Evolutionary conservation across 2,329 filamentous ascomycete species (phyloP).

Genomic region (Aspergillus sp.): DNA sequence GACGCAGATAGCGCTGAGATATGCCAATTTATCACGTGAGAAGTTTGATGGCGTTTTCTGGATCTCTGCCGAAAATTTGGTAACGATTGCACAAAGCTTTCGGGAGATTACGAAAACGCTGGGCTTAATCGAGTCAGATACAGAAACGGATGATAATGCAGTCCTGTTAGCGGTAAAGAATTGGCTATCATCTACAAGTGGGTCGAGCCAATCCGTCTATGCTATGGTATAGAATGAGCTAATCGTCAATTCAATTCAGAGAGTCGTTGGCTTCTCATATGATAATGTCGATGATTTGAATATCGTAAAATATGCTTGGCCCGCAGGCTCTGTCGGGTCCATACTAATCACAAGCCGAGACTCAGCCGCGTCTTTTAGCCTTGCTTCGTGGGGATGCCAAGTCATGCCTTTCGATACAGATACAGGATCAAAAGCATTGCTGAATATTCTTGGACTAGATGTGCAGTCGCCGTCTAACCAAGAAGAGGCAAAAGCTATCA

Average conservation of each 20-base stretch:
- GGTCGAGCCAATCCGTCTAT: too few relatives aligned
- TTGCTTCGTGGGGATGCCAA: not conserved
- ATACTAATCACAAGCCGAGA: conserved; percentile 3
- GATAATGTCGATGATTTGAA: conserved; percentile 2
- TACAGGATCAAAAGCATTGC: not conserved
- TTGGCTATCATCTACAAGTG: conserved; percentile 2
- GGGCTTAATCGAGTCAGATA: not conserved
- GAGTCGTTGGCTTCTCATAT: conserved; percentile 1
- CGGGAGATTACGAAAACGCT: not conserved
- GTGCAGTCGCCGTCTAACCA: not conserved
- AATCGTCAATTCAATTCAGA: too few relatives aligned
- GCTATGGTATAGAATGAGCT: too few relatives aligned
- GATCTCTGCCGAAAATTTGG: conserved; percentile 1
- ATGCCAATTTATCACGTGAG: conserved; percentile 1
- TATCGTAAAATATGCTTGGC: not conserved
- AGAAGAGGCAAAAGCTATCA: conserved; percentile 1
- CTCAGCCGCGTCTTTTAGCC: not conserved
- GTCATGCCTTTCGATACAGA: conserved; percentile 1
- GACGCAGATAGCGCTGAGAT: conserved; percentile 2
- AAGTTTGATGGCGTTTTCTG: conserved; percentile 2
- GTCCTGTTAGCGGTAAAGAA: conserved; percentile 1
- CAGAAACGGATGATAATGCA: not conserved
- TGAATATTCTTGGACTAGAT: conserved; percentile 1
- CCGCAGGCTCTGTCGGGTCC: not conserved
- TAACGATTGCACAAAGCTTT: conserved; percentile 2